Conservation (phyloP, 225 moss, liverwort and hornwort species). For the Pseudisothecium myosuroides region DNA sequence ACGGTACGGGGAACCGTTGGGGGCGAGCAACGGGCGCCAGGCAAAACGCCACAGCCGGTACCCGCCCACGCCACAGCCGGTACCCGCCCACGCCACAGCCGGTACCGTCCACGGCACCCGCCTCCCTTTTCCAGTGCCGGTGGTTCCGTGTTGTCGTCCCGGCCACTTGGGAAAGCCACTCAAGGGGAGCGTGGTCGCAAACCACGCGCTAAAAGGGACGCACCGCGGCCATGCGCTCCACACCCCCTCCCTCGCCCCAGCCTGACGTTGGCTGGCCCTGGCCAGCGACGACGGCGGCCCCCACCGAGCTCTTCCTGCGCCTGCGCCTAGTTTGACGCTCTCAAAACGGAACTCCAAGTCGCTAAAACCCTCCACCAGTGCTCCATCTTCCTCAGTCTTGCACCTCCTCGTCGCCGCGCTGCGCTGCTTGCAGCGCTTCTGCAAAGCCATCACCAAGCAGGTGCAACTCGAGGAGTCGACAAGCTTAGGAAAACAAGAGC, state of each 20-base stretch:
- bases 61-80: not conserved
- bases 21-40: not conserved
- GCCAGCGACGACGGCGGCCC: not conserved
- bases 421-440: not conserved
- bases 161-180: not conserved
- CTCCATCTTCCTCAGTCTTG: not conserved
- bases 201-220: not conserved
- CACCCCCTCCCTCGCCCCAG: not conserved
- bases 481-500: not conserved
- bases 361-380: not conserved
- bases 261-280: conserved; percentile 13
- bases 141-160: not conserved
- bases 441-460: not conserved
- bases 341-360: not conserved
- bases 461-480: not conserved
- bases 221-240: not conserved
- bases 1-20: not conserved
- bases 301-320: not conserved
- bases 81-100: not conserved
- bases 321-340: conserved; percentile 6
- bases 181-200: not conserved
- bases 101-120: not conserved
- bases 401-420: not conserved
- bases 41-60: not conserved
- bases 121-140: not conserved